These are phyloP conservation scores for Edaphochlamys debaryana DNA, from an alignment of 139 green algal genomes.

Conservation along the genomic window DNA sequence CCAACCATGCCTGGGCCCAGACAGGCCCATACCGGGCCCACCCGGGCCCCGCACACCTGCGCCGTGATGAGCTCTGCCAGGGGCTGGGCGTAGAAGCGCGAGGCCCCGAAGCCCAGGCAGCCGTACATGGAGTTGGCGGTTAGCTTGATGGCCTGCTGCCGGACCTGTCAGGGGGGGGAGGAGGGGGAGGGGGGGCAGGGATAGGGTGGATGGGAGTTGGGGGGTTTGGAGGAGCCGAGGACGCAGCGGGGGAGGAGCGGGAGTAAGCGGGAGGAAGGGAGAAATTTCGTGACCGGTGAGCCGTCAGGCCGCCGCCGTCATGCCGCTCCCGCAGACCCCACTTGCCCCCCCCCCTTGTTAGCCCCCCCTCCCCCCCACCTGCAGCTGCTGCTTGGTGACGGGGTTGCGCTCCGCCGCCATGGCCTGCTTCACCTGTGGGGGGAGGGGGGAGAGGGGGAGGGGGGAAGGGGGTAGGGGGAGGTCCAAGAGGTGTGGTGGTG, in stretches of 20 bases:
- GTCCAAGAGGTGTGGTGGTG: too few species aligned
- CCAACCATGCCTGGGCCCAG: too few species aligned
- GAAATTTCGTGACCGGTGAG: too few species aligned
- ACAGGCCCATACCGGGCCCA: not conserved
- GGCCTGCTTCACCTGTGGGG: slow-evolving; percentile 78
- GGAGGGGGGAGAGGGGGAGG: not conserved
- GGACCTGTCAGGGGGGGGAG: too few species aligned
- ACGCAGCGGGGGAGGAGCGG: too few species aligned
- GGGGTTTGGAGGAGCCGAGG: slow-evolving; percentile 74
- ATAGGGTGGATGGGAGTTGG: not conserved
- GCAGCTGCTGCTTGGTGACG: slow-evolving; percentile 85
- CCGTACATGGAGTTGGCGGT: slow-evolving; percentile 99
- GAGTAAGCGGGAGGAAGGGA: too few species aligned
- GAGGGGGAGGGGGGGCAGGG: too few species aligned
- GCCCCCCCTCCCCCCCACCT: slow-evolving; percentile 47
- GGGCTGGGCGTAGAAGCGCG: slow-evolving; percentile 93
- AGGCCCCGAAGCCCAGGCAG: slow-evolving; percentile 94
- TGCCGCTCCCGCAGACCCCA: not conserved
- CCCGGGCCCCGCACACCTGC: slow-evolving; percentile 51
- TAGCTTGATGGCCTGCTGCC: slow-evolving; percentile 90
- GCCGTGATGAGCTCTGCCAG: slow-evolving; percentile 96
- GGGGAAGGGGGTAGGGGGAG: too few species aligned
- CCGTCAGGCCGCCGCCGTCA: too few species aligned
- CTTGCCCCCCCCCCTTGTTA: slow-evolving; percentile 88
- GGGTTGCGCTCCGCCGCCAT: slow-evolving; percentile 69